Evolutionary conservation across 306 rosid genomes (phyloP).

Genomic region (Lablab purpureus): DNA sequence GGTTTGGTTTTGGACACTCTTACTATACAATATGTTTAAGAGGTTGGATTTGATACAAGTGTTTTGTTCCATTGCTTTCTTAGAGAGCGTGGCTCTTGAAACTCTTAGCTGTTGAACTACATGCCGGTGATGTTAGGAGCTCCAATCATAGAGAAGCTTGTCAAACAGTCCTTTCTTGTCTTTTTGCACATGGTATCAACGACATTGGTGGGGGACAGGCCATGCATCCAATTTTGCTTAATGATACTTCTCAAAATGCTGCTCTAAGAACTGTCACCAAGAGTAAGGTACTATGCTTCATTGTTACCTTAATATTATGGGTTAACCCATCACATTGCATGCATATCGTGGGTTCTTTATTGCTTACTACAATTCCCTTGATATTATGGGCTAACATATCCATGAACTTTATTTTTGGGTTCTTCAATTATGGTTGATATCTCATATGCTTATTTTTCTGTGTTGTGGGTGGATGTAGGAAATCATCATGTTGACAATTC

Average conservation of each 20-base stretch:
- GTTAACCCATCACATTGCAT: conserved; percentile 2
- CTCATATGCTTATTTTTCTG: neutral
- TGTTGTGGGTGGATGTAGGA: neutral
- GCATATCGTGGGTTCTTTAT: conserved; percentile 33
- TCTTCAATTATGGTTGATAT: conserved; percentile 14
- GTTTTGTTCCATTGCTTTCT: conserved; percentile 41
- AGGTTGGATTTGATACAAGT: conserved; percentile 29
- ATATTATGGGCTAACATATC: neutral
- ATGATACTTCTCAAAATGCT: conserved; percentile 59
- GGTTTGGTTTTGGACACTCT: no score
- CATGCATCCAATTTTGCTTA: conserved; percentile 50
- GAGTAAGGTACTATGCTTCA: conserved; percentile 73
- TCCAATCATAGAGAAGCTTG: conserved; percentile 76
- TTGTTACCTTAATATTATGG: conserved; percentile 32
- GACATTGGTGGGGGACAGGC: conserved; percentile 57
- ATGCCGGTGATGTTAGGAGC: conserved; percentile 77
- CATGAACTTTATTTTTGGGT: neutral
- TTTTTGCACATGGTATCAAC: conserved; percentile 68
- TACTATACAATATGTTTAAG: neutral
- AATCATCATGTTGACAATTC: neutral
- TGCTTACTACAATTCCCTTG: conserved; percentile 27
- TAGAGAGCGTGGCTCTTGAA: conserved; percentile 96
- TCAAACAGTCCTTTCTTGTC: conserved; percentile 74
- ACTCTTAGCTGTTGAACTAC: conserved; percentile 86
- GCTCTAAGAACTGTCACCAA: conserved; percentile 69